Percentiles rank a stretch among this genome's conserved stretches.
These are phyloP conservation scores for Tricholoma bakamatsutake DNA, from an alignment of 768 basidiomycete species.

Conservation along the genomic window DNA sequence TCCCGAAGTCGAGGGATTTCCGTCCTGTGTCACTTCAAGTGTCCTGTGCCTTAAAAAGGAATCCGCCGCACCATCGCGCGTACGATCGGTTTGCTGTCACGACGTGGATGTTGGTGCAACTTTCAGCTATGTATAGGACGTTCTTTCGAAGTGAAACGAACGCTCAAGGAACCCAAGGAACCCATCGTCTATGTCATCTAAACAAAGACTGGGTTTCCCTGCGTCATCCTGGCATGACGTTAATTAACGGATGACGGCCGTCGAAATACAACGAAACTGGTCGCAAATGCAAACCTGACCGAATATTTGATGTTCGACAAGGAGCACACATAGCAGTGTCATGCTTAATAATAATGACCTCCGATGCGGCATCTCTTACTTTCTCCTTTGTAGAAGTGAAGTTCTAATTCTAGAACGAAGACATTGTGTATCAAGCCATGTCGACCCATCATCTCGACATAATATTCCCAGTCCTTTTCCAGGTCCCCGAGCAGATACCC, in stretches of 20 bases:
- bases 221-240: not conserved
- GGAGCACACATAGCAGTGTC: not conserved
- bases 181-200: not conserved
- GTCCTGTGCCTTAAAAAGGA: not conserved
- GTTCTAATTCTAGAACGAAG: not conserved
- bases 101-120: not conserved
- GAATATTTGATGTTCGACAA: not conserved
- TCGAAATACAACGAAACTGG: not conserved
- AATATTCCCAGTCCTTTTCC: not conserved
- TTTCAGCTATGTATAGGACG: too few species aligned
- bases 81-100: not conserved
- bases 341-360: not conserved
- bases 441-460: not conserved
- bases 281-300: not conserved
- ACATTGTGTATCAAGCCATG: not conserved
- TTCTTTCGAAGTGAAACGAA: not conserved
- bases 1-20: not conserved
- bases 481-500: not conserved
- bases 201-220: not conserved
- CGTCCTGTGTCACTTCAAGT: not conserved
- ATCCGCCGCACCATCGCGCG: not conserved
- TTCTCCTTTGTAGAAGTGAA: too few species aligned
- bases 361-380: too few species aligned
- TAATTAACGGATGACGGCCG: not conserved
- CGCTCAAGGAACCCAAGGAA: not conserved